Percentiles rank a stretch among this genome's conserved stretches.
These are phyloP conservation scores for Podospora comata DNA, from an alignment of 495 filamentous ascomycete genomes.

Conservation along the genomic window DNA sequence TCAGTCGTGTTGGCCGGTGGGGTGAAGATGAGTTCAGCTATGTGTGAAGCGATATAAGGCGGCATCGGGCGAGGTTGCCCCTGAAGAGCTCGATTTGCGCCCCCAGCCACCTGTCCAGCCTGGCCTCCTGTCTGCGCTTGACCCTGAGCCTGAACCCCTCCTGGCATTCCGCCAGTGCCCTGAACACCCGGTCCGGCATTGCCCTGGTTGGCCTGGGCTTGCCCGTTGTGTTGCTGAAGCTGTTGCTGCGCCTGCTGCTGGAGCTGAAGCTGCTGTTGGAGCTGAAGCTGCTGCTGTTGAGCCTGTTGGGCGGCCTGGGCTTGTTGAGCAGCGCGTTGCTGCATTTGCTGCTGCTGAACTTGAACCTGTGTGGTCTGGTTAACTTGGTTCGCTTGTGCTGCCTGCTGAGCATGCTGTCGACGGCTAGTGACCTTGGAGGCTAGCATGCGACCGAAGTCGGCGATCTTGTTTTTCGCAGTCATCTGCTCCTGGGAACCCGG, in stretches of 20 bases:
- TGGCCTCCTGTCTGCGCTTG: background rate
- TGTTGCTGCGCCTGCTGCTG: constrained; percentile 18
- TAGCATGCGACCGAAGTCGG: constrained; percentile 62
- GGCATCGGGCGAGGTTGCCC: constrained; percentile 23
- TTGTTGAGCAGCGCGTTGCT: constrained; percentile 9
- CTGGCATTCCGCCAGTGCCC: background rate
- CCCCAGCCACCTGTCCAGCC: background rate
- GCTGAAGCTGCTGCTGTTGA: constrained; percentile 21
- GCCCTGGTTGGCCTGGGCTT: constrained; percentile 12
- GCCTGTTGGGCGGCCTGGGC: constrained; percentile 15
- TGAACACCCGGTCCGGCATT: background rate
- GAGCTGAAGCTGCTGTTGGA: constrained; percentile 18
- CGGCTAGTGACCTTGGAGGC: constrained; percentile 49
- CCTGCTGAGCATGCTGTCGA: constrained; percentile 28
- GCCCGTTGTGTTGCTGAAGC: background rate
- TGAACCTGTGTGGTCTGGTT: constrained; percentile 12
- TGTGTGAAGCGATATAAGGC: constrained; percentile 35
- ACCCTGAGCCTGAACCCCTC: background rate
- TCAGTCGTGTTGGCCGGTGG: constrained; percentile 19
- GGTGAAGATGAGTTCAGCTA: constrained; percentile 37
- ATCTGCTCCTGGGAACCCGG: constrained; percentile 55
- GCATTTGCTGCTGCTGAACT: constrained; percentile 16
- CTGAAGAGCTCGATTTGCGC: constrained; percentile 5
- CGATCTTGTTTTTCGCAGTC: constrained; percentile 61
- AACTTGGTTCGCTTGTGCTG: constrained; percentile 16